These are phyloP conservation scores for Mucor lusitanicus DNA, from an alignment of 371 early-diverging fungal genomes.

Conservation along the genomic window DNA sequence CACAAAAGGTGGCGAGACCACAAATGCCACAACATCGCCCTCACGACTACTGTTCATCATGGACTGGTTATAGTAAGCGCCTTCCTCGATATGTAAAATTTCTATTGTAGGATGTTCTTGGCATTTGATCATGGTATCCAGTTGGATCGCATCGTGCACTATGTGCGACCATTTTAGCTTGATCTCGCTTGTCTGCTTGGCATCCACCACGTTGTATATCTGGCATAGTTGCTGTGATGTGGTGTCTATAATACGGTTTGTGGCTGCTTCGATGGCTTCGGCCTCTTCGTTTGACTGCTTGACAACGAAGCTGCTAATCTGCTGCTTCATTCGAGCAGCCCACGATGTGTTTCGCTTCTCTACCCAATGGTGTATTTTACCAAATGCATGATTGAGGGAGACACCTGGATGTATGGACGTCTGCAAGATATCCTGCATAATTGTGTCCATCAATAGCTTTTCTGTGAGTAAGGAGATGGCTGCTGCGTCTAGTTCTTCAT, in stretches of 20 bases:
- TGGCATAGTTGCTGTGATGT: slow-evolving; percentile 3
- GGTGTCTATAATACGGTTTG: slow-evolving; percentile 13
- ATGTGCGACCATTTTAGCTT: slow-evolving; percentile 6
- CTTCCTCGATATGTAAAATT: slow-evolving; percentile 25
- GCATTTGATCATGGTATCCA: slow-evolving; percentile 35
- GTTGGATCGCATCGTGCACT: slow-evolving; percentile 19
- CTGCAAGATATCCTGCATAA: slow-evolving; percentile 23
- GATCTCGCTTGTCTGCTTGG: slow-evolving; percentile 3
- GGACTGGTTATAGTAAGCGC: slow-evolving; percentile 17
- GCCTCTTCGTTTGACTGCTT: slow-evolving; percentile 25
- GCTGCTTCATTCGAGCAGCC: slow-evolving; percentile 42
- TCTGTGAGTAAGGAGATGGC: slow-evolving; percentile 26
- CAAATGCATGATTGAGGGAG: slow-evolving; percentile 32
- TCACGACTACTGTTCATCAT: slow-evolving; percentile 19
- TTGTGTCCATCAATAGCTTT: slow-evolving; percentile 23
- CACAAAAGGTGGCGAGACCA: slow-evolving; percentile 35
- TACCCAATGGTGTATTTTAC: slow-evolving; percentile 33
- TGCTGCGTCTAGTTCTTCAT: slow-evolving; percentile 7
- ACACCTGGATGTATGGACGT: slow-evolving; percentile 39
- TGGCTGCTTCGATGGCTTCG: slow-evolving; percentile 18
- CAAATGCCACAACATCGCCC: slow-evolving; percentile 19
- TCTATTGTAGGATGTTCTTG: slow-evolving; percentile 26
- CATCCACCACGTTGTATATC: neutral
- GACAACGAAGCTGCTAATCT: slow-evolving; percentile 30
- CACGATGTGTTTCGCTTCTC: slow-evolving; percentile 28